Percentiles rank a stretch among this genome's conserved stretches.
phyloP scores from a whole-genome alignment of 352 stramenopile genomes.

The Globisporangium yorkense region DNA sequence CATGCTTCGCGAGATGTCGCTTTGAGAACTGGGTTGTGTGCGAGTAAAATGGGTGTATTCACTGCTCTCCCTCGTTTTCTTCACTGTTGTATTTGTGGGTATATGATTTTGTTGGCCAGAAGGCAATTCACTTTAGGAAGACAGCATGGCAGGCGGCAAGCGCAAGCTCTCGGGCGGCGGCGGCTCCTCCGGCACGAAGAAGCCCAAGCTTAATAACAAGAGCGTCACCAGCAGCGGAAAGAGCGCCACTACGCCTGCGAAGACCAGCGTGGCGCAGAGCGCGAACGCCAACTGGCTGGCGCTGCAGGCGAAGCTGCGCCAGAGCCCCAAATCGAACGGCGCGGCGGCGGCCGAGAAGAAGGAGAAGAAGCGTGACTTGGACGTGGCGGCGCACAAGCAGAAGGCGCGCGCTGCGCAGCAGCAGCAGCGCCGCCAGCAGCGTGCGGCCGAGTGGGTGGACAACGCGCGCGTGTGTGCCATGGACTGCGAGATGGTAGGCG shows the following conservation, averaged over 20 bases:
- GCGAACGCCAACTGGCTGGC: constrained; percentile 72
- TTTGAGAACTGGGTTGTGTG: not conserved
- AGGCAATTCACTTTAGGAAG: not conserved
- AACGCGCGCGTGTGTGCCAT: constrained; percentile 73
- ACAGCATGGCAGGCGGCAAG: constrained; percentile 18
- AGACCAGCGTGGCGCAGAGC: constrained; percentile 8
- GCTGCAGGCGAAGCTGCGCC: constrained; percentile 68
- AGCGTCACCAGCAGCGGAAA: not conserved
- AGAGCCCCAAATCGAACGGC: constrained; percentile 12
- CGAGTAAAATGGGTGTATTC: not conserved
- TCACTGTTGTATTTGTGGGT: not conserved
- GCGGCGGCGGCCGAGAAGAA: not conserved
- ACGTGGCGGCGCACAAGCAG: constrained; percentile 32
- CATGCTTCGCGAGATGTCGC: constrained; percentile 5
- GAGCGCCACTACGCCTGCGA: not conserved
- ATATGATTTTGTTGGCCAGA: not conserved
- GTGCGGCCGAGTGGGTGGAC: constrained; percentile 73
- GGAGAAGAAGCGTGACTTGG: constrained; percentile 33
- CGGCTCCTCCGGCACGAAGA: constrained; percentile 8
- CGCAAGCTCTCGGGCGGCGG: constrained; percentile 11
- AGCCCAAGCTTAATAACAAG: constrained; percentile 12
- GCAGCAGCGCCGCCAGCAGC: constrained; percentile 36
- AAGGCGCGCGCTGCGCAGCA: constrained; percentile 46
- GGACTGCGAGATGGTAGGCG: constrained; percentile 89
- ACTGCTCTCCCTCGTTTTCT: not conserved